Evolutionary conservation across 805 yeast species (phyloP).

Genomic region (Zygotorulaspora chibaensis): DNA sequence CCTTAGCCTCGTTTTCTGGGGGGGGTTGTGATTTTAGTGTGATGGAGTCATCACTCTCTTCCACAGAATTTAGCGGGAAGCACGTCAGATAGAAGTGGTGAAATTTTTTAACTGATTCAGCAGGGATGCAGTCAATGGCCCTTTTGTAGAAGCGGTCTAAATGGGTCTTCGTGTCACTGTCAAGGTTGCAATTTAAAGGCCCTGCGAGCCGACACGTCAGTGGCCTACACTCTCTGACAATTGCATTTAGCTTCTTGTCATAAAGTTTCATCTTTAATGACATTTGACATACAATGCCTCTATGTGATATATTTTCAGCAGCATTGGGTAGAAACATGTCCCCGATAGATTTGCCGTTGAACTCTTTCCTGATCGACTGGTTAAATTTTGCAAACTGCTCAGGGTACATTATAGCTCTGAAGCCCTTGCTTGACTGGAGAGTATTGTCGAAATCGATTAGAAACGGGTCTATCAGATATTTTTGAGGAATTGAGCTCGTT

Average conservation of each 20-base stretch:
- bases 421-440: conserved; percentile 17
- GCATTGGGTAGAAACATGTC: conserved; percentile 7
- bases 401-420: conserved; percentile 20
- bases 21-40: background rate
- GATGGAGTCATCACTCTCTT: background rate
- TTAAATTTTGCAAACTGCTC: conserved; percentile 17
- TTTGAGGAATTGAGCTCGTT: conserved; percentile 14
- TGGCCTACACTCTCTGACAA: conserved; percentile 20
- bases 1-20: background rate
- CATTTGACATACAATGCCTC: conserved; percentile 27
- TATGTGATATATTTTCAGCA: conserved; percentile 21
- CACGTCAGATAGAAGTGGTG: conserved; percentile 7
- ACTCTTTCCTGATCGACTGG: conserved; percentile 6
- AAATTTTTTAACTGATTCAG: conserved; percentile 2
- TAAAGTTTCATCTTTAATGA: conserved; percentile 19
- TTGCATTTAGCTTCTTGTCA: conserved; percentile 21
- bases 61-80: conserved; percentile 8
- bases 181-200: background rate
- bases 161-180: background rate
- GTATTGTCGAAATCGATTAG: conserved; percentile 19
- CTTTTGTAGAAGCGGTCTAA: conserved; percentile 4
- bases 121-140: conserved; percentile 5
- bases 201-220: conserved; percentile 4
- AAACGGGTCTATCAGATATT: conserved; percentile 24
- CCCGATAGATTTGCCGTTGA: conserved; percentile 3